These are phyloP conservation scores for Pichia heedii DNA, from an alignment of 805 yeast species.

Conservation along the genomic window DNA sequence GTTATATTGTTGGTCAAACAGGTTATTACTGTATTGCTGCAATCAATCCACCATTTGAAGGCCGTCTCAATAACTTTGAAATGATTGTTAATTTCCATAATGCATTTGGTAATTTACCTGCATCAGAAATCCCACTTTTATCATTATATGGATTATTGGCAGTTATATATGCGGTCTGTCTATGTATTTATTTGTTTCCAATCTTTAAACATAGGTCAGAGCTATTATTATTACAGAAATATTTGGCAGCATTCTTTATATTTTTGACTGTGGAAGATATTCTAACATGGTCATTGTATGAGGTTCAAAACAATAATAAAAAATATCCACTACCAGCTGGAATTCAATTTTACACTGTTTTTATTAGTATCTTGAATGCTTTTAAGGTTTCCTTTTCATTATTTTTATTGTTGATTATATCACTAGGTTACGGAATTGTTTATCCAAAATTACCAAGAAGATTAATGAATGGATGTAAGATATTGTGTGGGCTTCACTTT, in stretches of 20 bases:
- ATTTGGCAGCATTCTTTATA: constrained; percentile 75
- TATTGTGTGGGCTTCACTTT: constrained; percentile 50
- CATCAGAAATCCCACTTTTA: constrained; percentile 83
- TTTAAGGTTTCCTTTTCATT: constrained; percentile 80
- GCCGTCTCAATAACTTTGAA: constrained; percentile 34
- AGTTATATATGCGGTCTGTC: constrained; percentile 69
- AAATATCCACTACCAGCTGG: constrained; percentile 28
- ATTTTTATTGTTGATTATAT: constrained; percentile 74
- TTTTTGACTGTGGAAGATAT: constrained; percentile 79
- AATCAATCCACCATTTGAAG: constrained; percentile 32
- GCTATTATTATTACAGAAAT: constrained; percentile 81
- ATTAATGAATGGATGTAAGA: constrained; percentile 61
- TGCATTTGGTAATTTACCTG: constrained; percentile 84
- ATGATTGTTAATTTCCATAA: constrained; percentile 80
- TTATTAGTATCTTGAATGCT: constrained; percentile 72
- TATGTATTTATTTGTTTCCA: constrained; percentile 78
- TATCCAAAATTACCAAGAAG: constrained; percentile 72
- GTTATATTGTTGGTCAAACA: constrained; percentile 60
- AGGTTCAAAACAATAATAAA: constrained; percentile 54
- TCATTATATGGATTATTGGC: constrained; percentile 84
- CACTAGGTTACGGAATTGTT: constrained; percentile 93
- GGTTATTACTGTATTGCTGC: constrained; percentile 92
- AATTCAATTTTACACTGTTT: constrained; percentile 64
- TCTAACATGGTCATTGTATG: constrained; percentile 87
- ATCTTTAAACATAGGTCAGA: constrained; percentile 81